Evolutionary conservation across 1,139 yeast species (phyloP), one percentile per base, ranked within the genome.

Genomic region (Geotrichum aggregatum): DNA sequence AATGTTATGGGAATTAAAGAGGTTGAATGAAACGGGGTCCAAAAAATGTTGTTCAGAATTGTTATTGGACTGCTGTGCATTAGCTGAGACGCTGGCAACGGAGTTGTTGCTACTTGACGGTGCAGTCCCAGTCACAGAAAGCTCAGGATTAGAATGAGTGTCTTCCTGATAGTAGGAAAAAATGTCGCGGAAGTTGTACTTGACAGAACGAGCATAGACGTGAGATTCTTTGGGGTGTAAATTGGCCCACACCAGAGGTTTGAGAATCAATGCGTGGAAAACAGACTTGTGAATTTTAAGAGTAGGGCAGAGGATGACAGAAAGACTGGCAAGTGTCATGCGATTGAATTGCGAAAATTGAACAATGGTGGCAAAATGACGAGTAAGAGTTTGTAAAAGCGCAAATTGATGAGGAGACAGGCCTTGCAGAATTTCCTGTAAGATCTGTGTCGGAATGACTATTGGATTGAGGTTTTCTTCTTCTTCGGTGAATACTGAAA

Each of bases 291-390:
- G 63, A 43, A 68, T 62, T 21, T 63, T 56, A 49, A 68, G 54
- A 1, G 71, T 63, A 3, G 70, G 70, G 28, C 69, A 65, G 28
- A 68, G 59, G 21, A 67, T 62, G 21, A 66, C 56, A 1, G 68
- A 61, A 42, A 68, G 54, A 49, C 64, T 67, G 10, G 63, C 51
- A 19, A 63, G 48, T 10, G 67, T 51, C 71, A 68, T 68, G 26
- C 63, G 59, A 56, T 68, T 68, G 35, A 18, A 31, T 24, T 52
- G 47, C 13, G 57, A 44, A 33, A 59, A 47, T 13, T 48, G 49
- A 16, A 59, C 58, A 5, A 67, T 63, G 19, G 35, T 35, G n/a
- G 59, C 34, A 31, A 67, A 56, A 49, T 67, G 71, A 30, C 59
- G 50, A n/a, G 63, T 55, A 24, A 67, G 53, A 33, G 58, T 58